phyloP scores from a whole-genome alignment of 2,329 filamentous ascomycete species.

The Metarhizium sp. region DNA sequence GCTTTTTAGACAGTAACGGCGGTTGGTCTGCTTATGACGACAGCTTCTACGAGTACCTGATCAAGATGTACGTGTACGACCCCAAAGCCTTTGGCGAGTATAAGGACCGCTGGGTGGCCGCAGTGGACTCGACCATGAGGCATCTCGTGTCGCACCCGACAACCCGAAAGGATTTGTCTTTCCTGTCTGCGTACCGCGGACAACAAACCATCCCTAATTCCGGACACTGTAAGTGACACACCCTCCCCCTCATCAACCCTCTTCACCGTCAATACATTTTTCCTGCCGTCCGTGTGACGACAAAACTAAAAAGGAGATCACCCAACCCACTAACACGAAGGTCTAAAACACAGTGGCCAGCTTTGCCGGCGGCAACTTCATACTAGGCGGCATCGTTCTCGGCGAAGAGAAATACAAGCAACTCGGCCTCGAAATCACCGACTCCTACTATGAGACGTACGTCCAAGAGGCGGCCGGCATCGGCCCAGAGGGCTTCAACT shows the following conservation, averaged over 20 bases:
- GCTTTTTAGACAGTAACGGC: constrained; percentile 56
- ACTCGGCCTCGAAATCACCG: constrained; percentile 63
- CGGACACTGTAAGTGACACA: constrained; percentile 35
- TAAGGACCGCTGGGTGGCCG: constrained; percentile 64
- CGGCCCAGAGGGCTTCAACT: constrained; percentile 64
- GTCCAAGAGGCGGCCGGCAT: constrained; percentile 57
- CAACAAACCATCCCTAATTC: constrained; percentile 33
- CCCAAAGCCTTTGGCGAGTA: constrained; percentile 52
- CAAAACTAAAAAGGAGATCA: too few species aligned
- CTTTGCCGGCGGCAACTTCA: constrained; percentile 78
- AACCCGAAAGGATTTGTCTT: constrained; percentile 61
- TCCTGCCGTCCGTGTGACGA: neutral
- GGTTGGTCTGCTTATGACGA: constrained; percentile 73
- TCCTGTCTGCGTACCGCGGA: constrained; percentile 50
- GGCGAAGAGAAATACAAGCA: constrained; percentile 56
- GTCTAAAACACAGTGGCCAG: constrained; percentile 50
- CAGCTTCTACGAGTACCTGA: constrained; percentile 81
- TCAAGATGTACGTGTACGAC: constrained; percentile 87
- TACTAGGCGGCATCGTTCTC: constrained; percentile 68
- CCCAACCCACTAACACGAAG: constrained; percentile 22
- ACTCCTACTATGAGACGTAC: constrained; percentile 70
- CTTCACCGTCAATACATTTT: too few species aligned
- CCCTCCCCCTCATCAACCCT: too few species aligned
- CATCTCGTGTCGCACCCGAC: constrained; percentile 61
- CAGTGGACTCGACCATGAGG: constrained; percentile 65